A percentile compares a stretch with the other conserved stretches of the same genome.
phyloP scores from a whole-genome alignment of 495 filamentous ascomycete species.

The Penicillium parvum region DNA sequence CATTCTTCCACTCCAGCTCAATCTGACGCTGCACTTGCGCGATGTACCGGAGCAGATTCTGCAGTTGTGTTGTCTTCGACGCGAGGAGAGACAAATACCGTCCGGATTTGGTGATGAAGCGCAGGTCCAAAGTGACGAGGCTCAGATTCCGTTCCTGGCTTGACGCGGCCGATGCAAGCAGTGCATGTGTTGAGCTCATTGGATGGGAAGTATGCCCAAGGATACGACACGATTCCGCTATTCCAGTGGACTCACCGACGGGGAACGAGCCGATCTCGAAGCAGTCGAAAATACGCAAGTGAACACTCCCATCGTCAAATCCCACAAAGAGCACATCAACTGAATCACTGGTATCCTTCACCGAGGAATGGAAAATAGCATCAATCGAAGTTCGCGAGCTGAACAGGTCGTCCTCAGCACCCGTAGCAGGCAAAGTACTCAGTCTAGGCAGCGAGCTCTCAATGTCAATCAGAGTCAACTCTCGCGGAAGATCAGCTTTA shows the following conservation, averaged over 20 bases:
- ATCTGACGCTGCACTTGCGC: conserved; percentile 71
- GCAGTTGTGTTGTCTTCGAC: conserved; percentile 79
- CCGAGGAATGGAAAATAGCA: conserved; percentile 31
- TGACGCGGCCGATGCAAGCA: conserved; percentile 49
- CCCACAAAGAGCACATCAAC: conserved; percentile 82
- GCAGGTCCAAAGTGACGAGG: conserved; percentile 75
- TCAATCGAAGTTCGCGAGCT: conserved; percentile 26
- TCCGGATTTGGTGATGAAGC: conserved; percentile 74
- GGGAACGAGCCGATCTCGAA: conserved; percentile 74
- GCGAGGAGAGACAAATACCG: conserved; percentile 76
- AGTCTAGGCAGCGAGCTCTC: conserved; percentile 78
- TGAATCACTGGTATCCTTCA: conserved; percentile 58
- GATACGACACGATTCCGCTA: conserved; percentile 19
- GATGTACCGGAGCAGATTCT: conserved; percentile 80
- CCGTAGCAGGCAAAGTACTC: conserved; percentile 61
- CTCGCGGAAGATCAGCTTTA: conserved; percentile 64
- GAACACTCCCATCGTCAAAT: conserved; percentile 71
- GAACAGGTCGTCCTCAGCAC: conserved; percentile 34
- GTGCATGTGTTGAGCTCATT: conserved; percentile 67
- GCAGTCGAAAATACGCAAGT: conserved; percentile 84
- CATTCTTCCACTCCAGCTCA: conserved; percentile 71
- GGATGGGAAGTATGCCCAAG: conserved; percentile 66
- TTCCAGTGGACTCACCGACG: conserved; percentile 23
- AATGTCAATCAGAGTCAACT: conserved; percentile 72
- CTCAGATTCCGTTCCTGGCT: conserved; percentile 36